Evolutionary conservation across 257 asterid species (phyloP).

Genomic region (Nicotiana otophora): DNA sequence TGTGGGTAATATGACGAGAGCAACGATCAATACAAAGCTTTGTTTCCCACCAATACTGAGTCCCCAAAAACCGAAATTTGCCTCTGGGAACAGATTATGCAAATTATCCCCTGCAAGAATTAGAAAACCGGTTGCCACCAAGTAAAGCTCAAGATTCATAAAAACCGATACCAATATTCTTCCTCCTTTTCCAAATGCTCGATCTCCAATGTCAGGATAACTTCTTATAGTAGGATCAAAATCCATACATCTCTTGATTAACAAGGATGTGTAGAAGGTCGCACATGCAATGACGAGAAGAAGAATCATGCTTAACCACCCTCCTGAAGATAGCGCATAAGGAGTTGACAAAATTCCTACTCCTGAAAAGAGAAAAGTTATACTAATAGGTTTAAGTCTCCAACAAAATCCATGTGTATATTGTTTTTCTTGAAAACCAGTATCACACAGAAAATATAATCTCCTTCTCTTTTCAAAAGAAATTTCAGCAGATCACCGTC

Average conservation of each 20-base stretch:
- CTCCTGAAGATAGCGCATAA: conserved; percentile 74
- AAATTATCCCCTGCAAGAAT: conserved; percentile 82
- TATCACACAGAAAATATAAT: too few species aligned
- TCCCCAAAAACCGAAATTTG: conserved; percentile 30
- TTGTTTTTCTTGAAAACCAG: background rate
- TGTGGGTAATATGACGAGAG: conserved; percentile 57
- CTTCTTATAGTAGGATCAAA: conserved; percentile 52
- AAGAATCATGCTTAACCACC: conserved; percentile 71
- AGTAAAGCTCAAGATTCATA: conserved; percentile 65
- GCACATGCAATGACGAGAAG: conserved; percentile 56
- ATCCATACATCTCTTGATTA: conserved; percentile 79
- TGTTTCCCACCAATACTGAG: conserved; percentile 42
- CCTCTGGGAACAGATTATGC: conserved; percentile 37
- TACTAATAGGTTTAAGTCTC: background rate
- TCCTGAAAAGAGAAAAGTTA: conserved; percentile 32
- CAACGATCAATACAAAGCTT: conserved; percentile 45
- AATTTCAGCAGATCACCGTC: too few species aligned
- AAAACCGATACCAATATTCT: conserved; percentile 46
- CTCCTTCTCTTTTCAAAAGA: too few species aligned
- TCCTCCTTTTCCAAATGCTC: conserved; percentile 68
- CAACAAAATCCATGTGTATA: background rate
- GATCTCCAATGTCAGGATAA: conserved; percentile 75
- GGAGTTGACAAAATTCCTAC: conserved; percentile 84
- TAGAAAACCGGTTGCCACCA: conserved; percentile 88
- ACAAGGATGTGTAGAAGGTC: conserved; percentile 58